Evolutionary conservation across 2,329 filamentous ascomycete species (phyloP).

Genomic region (Fonsecaea erecta): DNA sequence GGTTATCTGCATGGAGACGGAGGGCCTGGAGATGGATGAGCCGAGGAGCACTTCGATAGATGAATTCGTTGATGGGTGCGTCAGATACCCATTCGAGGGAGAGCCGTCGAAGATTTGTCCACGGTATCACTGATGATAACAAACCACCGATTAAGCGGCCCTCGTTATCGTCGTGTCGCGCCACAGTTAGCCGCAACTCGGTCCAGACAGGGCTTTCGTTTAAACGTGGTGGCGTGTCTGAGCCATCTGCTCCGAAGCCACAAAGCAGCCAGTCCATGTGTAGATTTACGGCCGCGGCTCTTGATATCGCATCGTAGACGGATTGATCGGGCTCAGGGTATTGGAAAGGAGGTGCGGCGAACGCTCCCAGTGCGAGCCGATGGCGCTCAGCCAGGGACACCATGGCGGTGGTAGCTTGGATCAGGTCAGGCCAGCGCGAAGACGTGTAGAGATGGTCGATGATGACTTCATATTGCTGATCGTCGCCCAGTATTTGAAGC

Average conservation of each 20-base stretch:
- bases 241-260: background rate
- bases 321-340: background rate
- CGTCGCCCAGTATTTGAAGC: slow-evolving; percentile 22
- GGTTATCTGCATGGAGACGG: slow-evolving; percentile 23
- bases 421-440: slow-evolving; percentile 15
- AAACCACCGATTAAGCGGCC: slow-evolving; percentile 15
- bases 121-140: slow-evolving; percentile 21
- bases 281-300: slow-evolving; percentile 24
- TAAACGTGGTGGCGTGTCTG: background rate
- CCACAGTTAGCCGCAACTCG: slow-evolving; percentile 19
- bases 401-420: slow-evolving; percentile 18
- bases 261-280: slow-evolving; percentile 25
- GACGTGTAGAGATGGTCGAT: slow-evolving; percentile 26
- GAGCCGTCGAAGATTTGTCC: slow-evolving; percentile 18
- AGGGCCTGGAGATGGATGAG: slow-evolving; percentile 28
- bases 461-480: slow-evolving; percentile 26
- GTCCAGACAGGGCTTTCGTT: slow-evolving; percentile 10
- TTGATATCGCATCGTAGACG: slow-evolving; percentile 23
- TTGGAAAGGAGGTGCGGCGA: slow-evolving; percentile 6
- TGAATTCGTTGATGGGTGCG: slow-evolving; percentile 22
- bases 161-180: slow-evolving; percentile 2
- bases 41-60: slow-evolving; percentile 17
- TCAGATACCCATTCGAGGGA: slow-evolving; percentile 24
- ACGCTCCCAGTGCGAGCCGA: slow-evolving; percentile 24
- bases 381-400: slow-evolving; percentile 19